phyloP scores from a whole-genome alignment of 1,284 basidiomycete genomes.

The Ustilago trichophora region DNA sequence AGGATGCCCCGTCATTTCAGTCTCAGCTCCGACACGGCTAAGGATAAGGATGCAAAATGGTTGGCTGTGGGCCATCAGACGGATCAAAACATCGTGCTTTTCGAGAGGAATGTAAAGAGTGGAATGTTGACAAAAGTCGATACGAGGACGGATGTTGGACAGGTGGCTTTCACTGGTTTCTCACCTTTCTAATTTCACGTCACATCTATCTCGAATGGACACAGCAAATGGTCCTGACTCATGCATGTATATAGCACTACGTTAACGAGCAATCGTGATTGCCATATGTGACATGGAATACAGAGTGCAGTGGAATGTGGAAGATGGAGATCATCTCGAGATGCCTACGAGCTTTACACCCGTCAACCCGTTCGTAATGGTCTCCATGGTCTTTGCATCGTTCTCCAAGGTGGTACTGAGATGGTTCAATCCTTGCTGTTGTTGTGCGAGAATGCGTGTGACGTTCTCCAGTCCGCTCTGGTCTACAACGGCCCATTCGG shows the following conservation, averaged over 20 bases:
- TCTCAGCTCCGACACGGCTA: conserved; percentile 17
- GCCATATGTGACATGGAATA: background rate
- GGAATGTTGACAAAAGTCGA: conserved; percentile 28
- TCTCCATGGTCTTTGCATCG: conserved; percentile 59
- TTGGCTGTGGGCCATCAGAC: conserved; percentile 50
- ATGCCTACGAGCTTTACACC: conserved; percentile 59
- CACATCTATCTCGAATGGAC: too few species aligned
- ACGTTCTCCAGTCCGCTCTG: conserved; percentile 57
- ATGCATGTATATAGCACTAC: too few species aligned
- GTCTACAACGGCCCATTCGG: conserved; percentile 65
- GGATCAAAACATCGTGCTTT: conserved; percentile 43
- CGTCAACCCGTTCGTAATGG: conserved; percentile 50
- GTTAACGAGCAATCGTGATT: too few species aligned
- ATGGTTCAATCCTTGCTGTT: conserved; percentile 63
- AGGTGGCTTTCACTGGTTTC: conserved; percentile 48
- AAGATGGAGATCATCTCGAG: conserved; percentile 4
- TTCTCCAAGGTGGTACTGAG: conserved; percentile 54
- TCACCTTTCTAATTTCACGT: conserved; percentile 21
- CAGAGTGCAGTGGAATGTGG: background rate
- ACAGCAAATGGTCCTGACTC: too few species aligned
- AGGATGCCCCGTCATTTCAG: conserved; percentile 51
- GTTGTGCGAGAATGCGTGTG: conserved; percentile 52
- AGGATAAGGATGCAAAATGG: conserved; percentile 27
- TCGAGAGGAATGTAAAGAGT: conserved; percentile 18
- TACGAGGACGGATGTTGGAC: conserved; percentile 12